Percentiles rank a stretch among this genome's conserved stretches.
These are phyloP conservation scores for Oryza longistaminata DNA, from an alignment of 176 grass and related monocot species.

Conservation along the genomic window DNA sequence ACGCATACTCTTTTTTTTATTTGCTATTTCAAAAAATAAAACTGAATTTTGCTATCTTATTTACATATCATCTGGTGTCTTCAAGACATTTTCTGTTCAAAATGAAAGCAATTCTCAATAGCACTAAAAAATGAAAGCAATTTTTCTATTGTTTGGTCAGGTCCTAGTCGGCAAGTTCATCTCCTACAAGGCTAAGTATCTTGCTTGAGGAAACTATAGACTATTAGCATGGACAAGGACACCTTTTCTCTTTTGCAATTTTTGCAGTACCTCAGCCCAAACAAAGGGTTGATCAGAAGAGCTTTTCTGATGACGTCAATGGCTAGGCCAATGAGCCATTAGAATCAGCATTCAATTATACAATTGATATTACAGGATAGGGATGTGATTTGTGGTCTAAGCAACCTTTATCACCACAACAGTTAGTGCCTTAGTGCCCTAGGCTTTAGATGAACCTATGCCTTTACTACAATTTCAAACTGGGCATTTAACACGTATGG, in stretches of 20 bases:
- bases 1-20: background rate
- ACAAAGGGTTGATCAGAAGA: conserved; percentile 15
- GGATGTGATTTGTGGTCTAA: conserved; percentile 51
- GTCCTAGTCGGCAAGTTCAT: conserved; percentile 44
- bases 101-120: conserved; percentile 25
- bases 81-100: conserved; percentile 8
- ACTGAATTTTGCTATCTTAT: background rate
- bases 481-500: conserved; percentile 38
- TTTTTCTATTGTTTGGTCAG: background rate
- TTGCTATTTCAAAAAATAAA: background rate
- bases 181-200: conserved; percentile 45
- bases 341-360: conserved; percentile 44
- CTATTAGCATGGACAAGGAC: conserved; percentile 31
- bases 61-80: background rate
- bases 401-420: conserved; percentile 32
- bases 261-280: conserved; percentile 14
- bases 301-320: conserved; percentile 42
- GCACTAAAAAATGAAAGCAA: background rate
- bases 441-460: conserved; percentile 40
- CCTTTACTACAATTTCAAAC: conserved; percentile 43
- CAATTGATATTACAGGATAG: conserved; percentile 50
- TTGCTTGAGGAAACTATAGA: conserved; percentile 49
- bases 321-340: conserved; percentile 32
- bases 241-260: conserved; percentile 10
- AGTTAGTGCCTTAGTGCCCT: conserved; percentile 40